These are phyloP conservation scores for Cyberlindnera saturnus DNA, from an alignment of 805 yeast genomes.

Conservation along the genomic window DNA sequence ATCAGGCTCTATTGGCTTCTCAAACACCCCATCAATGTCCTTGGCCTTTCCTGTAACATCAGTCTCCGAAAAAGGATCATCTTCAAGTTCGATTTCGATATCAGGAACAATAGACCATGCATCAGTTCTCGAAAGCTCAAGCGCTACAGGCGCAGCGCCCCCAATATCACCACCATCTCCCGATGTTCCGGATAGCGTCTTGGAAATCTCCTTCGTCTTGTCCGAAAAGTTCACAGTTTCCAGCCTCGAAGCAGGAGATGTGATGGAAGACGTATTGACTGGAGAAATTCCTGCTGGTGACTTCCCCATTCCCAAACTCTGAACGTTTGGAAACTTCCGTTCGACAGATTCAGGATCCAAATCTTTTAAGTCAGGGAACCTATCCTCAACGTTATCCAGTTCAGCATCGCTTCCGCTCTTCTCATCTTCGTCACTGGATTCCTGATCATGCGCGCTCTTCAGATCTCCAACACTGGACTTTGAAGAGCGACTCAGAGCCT, in stretches of 20 bases:
- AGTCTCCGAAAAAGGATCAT: constrained; percentile 16
- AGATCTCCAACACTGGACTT: constrained; percentile 23
- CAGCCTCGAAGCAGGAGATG: constrained; percentile 1
- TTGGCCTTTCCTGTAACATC: constrained; percentile 3
- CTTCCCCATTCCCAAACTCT: neutral
- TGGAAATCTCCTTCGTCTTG: neutral
- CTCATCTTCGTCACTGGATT: constrained; percentile 4
- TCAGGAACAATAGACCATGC: constrained; percentile 15
- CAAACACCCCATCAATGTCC: neutral
- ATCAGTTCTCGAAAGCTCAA: constrained; percentile 16
- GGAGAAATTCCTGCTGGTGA: too few species aligned
- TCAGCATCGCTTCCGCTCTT: constrained; percentile 24
- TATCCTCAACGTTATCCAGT: constrained; percentile 41
- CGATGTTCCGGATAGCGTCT: neutral
- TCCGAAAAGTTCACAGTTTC: neutral
- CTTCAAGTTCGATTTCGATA: constrained; percentile 1
- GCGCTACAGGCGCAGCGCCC: constrained; percentile 1
- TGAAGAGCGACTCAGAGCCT: constrained; percentile 17
- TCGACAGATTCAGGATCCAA: constrained; percentile 11
- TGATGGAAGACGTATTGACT: neutral
- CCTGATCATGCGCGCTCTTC: constrained; percentile 1
- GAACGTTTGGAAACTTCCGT: constrained; percentile 3
- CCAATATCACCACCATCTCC: neutral
- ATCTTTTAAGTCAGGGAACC: constrained; percentile 46
- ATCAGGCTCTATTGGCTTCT: neutral